Conservation (phyloP, 441 rosid genomes). For the Gossypium davidsonii region DNA sequence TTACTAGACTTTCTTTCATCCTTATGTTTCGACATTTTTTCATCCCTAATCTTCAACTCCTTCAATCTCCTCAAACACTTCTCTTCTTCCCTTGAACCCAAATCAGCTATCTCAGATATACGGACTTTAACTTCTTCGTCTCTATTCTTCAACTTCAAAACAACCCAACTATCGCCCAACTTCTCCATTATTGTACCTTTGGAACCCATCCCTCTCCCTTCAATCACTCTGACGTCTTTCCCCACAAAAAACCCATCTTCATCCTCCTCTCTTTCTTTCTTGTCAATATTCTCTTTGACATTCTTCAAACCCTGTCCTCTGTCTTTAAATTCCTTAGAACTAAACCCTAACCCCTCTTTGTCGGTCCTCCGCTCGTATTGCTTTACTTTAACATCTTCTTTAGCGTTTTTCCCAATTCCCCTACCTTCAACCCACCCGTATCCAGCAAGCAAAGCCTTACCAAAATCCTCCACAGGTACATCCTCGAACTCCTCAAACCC, state of each 20-base stretch:
- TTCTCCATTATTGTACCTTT: conserved; percentile 48
- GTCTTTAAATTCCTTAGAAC: conserved; percentile 4
- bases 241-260: conserved; percentile 41
- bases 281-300: conserved; percentile 17
- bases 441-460: conserved; percentile 65
- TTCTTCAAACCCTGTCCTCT: conserved; percentile 14
- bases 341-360: conserved; percentile 60
- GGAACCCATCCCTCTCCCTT: conserved; percentile 47
- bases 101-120: conserved; percentile 44
- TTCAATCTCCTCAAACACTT: conserved; percentile 45
- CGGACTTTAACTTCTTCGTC: conserved; percentile 39
- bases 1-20: conserved; percentile 19
- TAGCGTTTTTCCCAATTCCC: conserved; percentile 66
- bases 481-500: conserved; percentile 58
- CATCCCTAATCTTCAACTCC: conserved; percentile 26
- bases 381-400: conserved; percentile 52
- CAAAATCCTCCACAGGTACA: conserved; percentile 68
- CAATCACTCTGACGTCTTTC: conserved; percentile 55
- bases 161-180: conserved; percentile 22
- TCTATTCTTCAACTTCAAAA: conserved; percentile 37
- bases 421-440: conserved; percentile 80
- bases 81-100: conserved; percentile 72
- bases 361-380: conserved; percentile 39
- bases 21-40: conserved; percentile 8
- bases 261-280: conserved; percentile 14